Conservation (phyloP, 2,329 filamentous ascomycete genomes). For the Huntiella bhutanensis region DNA sequence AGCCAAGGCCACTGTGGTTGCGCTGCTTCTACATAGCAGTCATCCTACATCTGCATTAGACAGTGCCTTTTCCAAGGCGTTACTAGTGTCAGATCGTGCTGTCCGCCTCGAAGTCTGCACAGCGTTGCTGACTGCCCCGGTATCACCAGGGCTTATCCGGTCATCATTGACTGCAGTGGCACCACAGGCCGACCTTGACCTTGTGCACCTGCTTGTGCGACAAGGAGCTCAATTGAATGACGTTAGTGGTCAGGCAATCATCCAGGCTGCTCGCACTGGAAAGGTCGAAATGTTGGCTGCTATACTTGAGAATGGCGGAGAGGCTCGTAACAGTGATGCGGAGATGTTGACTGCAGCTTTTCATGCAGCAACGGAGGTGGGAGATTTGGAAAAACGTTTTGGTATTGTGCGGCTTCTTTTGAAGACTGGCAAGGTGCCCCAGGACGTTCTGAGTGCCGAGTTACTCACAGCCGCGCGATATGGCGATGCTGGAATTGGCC, state of each 20-base stretch:
- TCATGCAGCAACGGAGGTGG: conserved; percentile 33
- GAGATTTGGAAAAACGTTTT: conserved; percentile 29
- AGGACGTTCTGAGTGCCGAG: conserved; percentile 32
- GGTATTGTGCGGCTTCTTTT: conserved; percentile 33
- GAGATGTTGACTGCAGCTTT: conserved; percentile 31
- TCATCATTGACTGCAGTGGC: conserved; percentile 32
- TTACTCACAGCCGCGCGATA: conserved; percentile 33
- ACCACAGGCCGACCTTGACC: conserved; percentile 31
- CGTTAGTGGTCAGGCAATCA: conserved; percentile 32
- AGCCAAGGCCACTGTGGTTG: conserved; percentile 26
- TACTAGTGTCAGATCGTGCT: conserved; percentile 22
- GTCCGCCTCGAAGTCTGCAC: conserved; percentile 26
- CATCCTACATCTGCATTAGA: conserved; percentile 23
- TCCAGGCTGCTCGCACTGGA: conserved; percentile 34
- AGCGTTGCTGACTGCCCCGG: conserved; percentile 27
- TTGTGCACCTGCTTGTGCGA: conserved; percentile 31
- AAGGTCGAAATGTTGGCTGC: conserved; percentile 30
- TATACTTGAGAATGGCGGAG: conserved; percentile 23
- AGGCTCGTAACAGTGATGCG: conserved; percentile 14
- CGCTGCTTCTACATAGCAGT: conserved; percentile 22
- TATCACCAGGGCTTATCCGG: conserved; percentile 26
- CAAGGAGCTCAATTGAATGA: conserved; percentile 33
- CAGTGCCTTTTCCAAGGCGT: conserved; percentile 23
- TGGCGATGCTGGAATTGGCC: conserved; percentile 27
- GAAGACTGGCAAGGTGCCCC: conserved; percentile 25